Evolutionary conservation across 2,329 filamentous ascomycete genomes (phyloP), one percentile per base, ranked within the genome.

Genomic region (Ophiostoma sp.): DNA sequence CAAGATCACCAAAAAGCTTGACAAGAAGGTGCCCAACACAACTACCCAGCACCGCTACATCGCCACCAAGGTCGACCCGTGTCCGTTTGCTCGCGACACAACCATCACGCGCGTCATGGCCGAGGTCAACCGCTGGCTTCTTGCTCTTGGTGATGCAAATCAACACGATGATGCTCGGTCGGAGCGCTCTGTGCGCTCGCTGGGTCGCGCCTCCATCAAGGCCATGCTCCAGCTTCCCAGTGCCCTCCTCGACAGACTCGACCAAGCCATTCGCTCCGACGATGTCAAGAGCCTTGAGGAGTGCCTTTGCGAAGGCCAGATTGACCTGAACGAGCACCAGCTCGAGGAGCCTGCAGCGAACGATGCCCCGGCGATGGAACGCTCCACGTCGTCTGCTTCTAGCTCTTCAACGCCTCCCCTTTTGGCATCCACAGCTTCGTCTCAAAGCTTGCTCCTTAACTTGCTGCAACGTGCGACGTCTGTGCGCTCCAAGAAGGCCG

Each of bases 1-100:
- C 77, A 99, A 99, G 81, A 99, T 99, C 78, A 97, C 95, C 66
- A 99, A 99, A 82, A 99, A 99, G 79, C 82, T 97, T 63, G 95
- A 99, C 79, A 99, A 99, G 81, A 97, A 96, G 80, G 86, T 97
- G 2, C 84, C 89, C 1, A 84, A 86, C 63, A 86, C 88, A 3
- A 85, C 88, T 66, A 89, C 91, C 0, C 93, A 97, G 80, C 88
- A 91, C 76, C 87, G 88, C 69, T 99, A 98, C 75, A 84, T 99
- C 70, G 87, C 90, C 55, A 92, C 92, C 64, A 97, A 96, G 80
- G 94, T 99, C 69, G 92, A 97, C 73, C 89, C 91, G 1, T 89
- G 89, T 72, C 87, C 91, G 0, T 99, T 99, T 78, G 92, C 94
- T 18, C 93, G 91, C 71, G 94, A 86, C 71, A 81, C 77, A 41